Base-by-base conservation (phyloP, 192 early-diverging fungal genomes). In the Backusella tuberculispora region DNA sequence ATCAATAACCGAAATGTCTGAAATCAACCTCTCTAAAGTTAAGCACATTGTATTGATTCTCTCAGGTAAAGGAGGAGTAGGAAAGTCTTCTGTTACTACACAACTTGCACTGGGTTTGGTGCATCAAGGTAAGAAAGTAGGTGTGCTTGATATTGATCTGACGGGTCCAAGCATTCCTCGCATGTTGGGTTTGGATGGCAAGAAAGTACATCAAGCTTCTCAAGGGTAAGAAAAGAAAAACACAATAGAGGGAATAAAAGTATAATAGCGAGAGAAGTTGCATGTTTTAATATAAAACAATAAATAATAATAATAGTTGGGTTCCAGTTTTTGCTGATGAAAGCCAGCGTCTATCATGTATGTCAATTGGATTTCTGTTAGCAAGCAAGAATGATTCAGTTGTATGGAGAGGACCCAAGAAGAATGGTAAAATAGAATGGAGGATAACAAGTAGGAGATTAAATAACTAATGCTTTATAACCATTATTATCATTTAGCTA, bases 361-460 rank as follows among this genome's bases (percentile, higher is more conserved):
- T 99, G 98, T 98, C 97, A 5, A 96, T 99, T 60, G 97, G 94
- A 47, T 99, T 98, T 69, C 87, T 99, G 79, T 85, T 99, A 66
- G 88, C 88, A 43, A 91, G 88, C 77, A 92, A 92, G 71, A 90
- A 97, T 75, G 92, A 97, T 73, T 95, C 98, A 26, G 95, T 99
- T 14, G 95, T 99, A 24, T 99, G 98, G 98, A 88, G 97, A 45
- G 98, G 98, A 3, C 96, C 98, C 40, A 99, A 99, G 78, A 99
- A 99, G 88, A 98, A 93, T 82, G 94, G 93, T 92, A 84, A 40
- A 34, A 34, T 34, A 34, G 29, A 34, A 34, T 34, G 2, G 2
- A 34, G 77, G 53, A 34, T 13, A 2, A 19, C 6, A 63, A 38
- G 24, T 14, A 6, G 1, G n/a, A 15, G 40, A n/a, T 13, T 48